Conservation (phyloP, 805 yeast genomes). For the Nakazawaea laoshanensis region DNA sequence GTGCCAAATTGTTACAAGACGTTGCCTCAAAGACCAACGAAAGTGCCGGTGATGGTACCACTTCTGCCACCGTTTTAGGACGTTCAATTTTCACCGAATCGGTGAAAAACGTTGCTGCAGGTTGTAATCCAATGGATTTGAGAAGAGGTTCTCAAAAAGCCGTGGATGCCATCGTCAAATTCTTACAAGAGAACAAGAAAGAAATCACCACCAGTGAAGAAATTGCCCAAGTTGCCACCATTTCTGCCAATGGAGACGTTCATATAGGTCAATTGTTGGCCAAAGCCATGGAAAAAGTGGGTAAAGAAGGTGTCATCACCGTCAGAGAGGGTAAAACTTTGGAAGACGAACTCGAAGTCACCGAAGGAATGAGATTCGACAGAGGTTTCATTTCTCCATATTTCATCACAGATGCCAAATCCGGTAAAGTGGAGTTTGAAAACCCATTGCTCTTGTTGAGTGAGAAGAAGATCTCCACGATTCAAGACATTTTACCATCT, state of each 20-base stretch:
- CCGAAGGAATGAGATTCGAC: conserved; percentile 98
- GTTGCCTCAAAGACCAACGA: conserved; percentile 97
- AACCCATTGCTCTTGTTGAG: conserved; percentile 82
- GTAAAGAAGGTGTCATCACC: conserved; percentile 98
- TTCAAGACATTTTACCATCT: conserved; percentile 88
- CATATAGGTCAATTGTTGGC: conserved; percentile 91
- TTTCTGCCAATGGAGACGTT: conserved; percentile 91
- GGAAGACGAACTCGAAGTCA: conserved; percentile 93
- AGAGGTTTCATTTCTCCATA: conserved; percentile 96
- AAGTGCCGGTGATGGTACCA: conserved; percentile 98
- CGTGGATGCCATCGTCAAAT: conserved; percentile 85
- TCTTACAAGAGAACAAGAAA: conserved; percentile 76
- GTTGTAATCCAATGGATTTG: conserved; percentile 97
- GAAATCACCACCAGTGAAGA: conserved; percentile 91
- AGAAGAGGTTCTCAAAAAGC: conserved; percentile 98
- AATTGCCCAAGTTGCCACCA: conserved; percentile 97
- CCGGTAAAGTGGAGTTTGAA: conserved; percentile 90
- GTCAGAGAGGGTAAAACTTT: conserved; percentile 96
- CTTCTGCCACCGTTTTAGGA: conserved; percentile 94
- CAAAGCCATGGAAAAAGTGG: conserved; percentile 96
- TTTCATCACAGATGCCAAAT: conserved; percentile 89
- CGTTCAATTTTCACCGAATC: conserved; percentile 93
- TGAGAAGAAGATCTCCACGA: conserved; percentile 87
- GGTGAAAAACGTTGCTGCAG: conserved; percentile 96
- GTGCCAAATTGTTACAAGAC: conserved; percentile 91